These are phyloP conservation scores for Talaromyces rugulosus DNA, from an alignment of 2,329 filamentous ascomycete species.

Conservation along the genomic window DNA sequence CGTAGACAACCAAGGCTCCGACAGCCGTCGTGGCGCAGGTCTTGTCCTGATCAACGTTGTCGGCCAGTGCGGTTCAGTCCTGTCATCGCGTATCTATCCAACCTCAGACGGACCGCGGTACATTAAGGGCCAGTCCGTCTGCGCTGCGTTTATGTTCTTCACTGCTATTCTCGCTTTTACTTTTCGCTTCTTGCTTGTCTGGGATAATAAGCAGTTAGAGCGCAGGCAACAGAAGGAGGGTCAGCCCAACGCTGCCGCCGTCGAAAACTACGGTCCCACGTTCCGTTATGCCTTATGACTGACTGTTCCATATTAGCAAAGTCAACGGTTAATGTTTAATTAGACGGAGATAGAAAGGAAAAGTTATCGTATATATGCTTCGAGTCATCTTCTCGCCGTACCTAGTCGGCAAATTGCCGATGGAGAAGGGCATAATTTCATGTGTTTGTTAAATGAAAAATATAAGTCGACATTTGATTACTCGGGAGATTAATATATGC, in stretches of 20 bases:
- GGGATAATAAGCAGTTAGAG: neutral
- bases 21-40: neutral
- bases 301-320: neutral
- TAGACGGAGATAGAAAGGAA: neutral
- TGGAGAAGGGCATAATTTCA: neutral
- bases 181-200: neutral
- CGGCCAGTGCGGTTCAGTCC: neutral
- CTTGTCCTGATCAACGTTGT: neutral
- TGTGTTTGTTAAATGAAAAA: neutral
- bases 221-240: neutral
- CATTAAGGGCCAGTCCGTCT: neutral
- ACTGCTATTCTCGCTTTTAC: neutral
- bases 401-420: neutral
- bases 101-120: neutral
- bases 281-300: neutral
- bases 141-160: neutral
- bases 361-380: neutral
- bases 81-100: neutral
- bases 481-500: neutral
- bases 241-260: neutral
- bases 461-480: neutral
- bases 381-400: neutral
- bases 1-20: neutral
- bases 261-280: neutral
- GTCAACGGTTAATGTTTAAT: neutral